These are phyloP conservation scores for Termitomyces sp. DNA, from an alignment of 768 basidiomycete genomes.

Conservation along the genomic window DNA sequence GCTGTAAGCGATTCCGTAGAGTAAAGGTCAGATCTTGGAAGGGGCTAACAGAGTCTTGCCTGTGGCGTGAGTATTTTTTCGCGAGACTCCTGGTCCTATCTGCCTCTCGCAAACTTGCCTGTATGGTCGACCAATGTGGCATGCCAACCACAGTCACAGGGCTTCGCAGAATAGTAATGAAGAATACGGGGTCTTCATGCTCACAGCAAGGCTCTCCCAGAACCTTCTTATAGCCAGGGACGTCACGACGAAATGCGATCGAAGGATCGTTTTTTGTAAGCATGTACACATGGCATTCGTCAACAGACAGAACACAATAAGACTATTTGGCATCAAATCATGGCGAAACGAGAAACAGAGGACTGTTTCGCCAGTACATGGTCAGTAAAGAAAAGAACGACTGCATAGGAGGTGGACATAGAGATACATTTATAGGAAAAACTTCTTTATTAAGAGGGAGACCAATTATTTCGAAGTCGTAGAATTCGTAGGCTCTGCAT, in stretches of 20 bases:
- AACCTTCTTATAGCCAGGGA: not conserved
- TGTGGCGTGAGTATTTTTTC: not conserved
- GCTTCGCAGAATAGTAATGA: not conserved
- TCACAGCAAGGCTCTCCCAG: not conserved
- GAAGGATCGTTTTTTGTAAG: not conserved
- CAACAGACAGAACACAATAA: conserved; percentile 8
- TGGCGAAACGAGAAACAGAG: conserved; percentile 7
- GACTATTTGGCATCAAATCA: conserved; percentile 13
- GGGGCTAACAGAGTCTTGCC: not conserved
- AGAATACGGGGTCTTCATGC: not conserved
- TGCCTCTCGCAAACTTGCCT: not conserved
- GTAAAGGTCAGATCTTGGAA: not conserved
- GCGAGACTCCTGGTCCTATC: not conserved
- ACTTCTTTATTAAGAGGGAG: conserved; percentile 2
- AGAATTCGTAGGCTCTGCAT: conserved; percentile 42
- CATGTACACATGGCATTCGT: conserved; percentile 4
- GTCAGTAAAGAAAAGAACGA: conserved; percentile 14
- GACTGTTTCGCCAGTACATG: conserved; percentile 8
- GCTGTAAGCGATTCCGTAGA: not conserved
- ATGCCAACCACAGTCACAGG: not conserved
- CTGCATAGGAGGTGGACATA: conserved; percentile 20
- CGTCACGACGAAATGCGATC: not conserved
- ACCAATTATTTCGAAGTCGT: conserved; percentile 32
- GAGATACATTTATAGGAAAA: conserved; percentile 24
- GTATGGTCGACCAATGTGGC: not conserved